Evolutionary conservation across 805 yeast genomes (phyloP).

Genomic region (Ogataea angusta): DNA sequence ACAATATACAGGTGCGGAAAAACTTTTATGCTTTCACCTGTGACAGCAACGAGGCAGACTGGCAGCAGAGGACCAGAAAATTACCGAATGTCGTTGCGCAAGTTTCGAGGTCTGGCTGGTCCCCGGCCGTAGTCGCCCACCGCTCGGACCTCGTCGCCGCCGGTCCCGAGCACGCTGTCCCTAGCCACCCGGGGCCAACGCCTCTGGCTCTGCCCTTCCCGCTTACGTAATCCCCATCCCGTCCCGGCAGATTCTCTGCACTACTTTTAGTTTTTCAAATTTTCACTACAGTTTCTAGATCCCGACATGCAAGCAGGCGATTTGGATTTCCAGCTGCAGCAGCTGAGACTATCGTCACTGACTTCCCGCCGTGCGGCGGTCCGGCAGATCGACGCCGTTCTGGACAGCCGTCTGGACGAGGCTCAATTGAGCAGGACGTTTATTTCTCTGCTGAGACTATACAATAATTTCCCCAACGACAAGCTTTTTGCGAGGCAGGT

Average conservation of each 20-base stretch:
- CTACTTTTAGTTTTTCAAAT: conserved; percentile 6
- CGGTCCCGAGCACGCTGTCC: no score
- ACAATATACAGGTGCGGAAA: conserved; percentile 5
- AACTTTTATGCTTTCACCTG: conserved; percentile 7
- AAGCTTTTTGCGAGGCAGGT: conserved; percentile 44
- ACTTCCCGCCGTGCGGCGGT: conserved; percentile 36
- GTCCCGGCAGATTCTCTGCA: neutral
- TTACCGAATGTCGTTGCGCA: no score
- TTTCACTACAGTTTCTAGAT: neutral
- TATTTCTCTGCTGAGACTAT: conserved; percentile 43
- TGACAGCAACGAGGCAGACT: conserved; percentile 3
- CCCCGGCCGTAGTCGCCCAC: no score
- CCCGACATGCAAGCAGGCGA: conserved; percentile 5
- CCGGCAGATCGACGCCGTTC: conserved; percentile 30
- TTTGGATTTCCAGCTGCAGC: conserved; percentile 14
- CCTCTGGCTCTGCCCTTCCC: no score
- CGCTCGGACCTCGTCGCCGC: no score
- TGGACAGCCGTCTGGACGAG: conserved; percentile 13
- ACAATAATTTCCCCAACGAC: conserved; percentile 47
- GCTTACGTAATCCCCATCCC: no score
- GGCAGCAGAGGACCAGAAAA: neutral
- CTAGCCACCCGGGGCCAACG: no score
- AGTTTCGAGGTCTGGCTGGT: no score
- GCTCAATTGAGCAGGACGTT: conserved; percentile 32
- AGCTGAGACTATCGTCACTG: conserved; percentile 33